Evolutionary conservation across 1,139 yeast genomes (phyloP).

Genomic region (Lodderomyces jiufengensis): DNA sequence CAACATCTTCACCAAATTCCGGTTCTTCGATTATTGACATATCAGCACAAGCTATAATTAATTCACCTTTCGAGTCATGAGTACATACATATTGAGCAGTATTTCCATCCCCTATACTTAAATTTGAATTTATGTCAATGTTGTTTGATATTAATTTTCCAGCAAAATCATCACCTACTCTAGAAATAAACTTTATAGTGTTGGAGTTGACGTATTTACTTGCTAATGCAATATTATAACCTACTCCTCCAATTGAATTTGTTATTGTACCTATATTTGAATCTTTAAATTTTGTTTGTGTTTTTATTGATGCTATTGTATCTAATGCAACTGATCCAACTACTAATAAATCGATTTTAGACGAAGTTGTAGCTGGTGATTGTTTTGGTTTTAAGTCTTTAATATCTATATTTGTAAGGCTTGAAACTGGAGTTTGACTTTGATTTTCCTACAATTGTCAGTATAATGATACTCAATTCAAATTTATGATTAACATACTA

Average conservation of each 20-base stretch:
- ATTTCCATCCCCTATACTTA: slow-evolving; percentile 33
- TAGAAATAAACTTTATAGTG: slow-evolving; percentile 47
- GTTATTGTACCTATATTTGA: slow-evolving; percentile 68
- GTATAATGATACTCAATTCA: neutral
- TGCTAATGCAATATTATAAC: slow-evolving; percentile 70
- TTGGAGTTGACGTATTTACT: slow-evolving; percentile 21
- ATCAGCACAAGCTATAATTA: slow-evolving; percentile 79
- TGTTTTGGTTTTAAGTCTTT: too few relatives aligned
- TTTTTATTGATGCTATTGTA: slow-evolving; percentile 46
- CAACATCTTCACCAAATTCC: slow-evolving; percentile 39
- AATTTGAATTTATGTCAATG: slow-evolving; percentile 17
- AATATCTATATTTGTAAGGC: too few relatives aligned
- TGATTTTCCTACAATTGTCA: neutral
- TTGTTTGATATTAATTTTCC: slow-evolving; percentile 41
- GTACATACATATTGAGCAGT: slow-evolving; percentile 76
- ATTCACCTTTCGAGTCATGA: slow-evolving; percentile 59
- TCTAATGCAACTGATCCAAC: slow-evolving; percentile 81
- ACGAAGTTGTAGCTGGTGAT: too few relatives aligned
- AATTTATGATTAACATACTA: slow-evolving; percentile 1
- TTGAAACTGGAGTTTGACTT: neutral
- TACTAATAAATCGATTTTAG: slow-evolving; percentile 47
- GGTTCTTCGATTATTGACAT: slow-evolving; percentile 61
- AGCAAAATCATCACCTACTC: slow-evolving; percentile 56
- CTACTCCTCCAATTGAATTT: slow-evolving; percentile 79
- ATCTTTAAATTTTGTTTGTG: slow-evolving; percentile 43